Conservation (phyloP, 768 basidiomycete genomes). For the Harrya chromipes region DNA sequence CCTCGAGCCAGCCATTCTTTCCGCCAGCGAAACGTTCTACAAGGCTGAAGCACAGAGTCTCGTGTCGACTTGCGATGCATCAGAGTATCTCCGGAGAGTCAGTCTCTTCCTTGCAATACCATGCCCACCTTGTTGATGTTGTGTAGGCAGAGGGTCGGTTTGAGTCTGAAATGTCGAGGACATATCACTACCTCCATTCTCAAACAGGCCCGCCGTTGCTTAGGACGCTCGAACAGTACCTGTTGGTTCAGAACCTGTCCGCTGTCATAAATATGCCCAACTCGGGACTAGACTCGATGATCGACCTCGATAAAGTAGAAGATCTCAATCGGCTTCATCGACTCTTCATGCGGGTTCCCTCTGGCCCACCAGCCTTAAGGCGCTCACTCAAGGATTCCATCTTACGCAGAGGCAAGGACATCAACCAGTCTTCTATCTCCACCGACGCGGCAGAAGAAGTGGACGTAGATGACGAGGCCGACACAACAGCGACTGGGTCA, state of each 20-base stretch:
- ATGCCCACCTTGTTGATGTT: slow-evolving; percentile 10
- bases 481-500: slow-evolving; percentile 30
- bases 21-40: slow-evolving; percentile 79
- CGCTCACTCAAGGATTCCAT: slow-evolving; percentile 70
- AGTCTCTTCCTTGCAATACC: slow-evolving; percentile 25
- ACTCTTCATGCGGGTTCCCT: slow-evolving; percentile 64
- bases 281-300: slow-evolving; percentile 85
- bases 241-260: slow-evolving; percentile 76
- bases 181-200: slow-evolving; percentile 81
- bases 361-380: slow-evolving; percentile 64
- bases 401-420: slow-evolving; percentile 66
- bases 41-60: slow-evolving; percentile 66
- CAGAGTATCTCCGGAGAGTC: slow-evolving; percentile 79
- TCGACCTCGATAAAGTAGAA: slow-evolving; percentile 72
- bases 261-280: slow-evolving; percentile 73
- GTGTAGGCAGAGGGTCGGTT: slow-evolving; percentile 76
- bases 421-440: slow-evolving; percentile 63
- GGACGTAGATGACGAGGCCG: slow-evolving; percentile 37
- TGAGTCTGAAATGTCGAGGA: slow-evolving; percentile 77
- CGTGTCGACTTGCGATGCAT: slow-evolving; percentile 71
- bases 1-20: slow-evolving; percentile 79
- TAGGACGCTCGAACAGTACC: slow-evolving; percentile 70
- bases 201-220: slow-evolving; percentile 67
- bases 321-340: slow-evolving; percentile 79
- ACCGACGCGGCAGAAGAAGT: slow-evolving; percentile 35